These are phyloP conservation scores for Fusarium sp. DNA, from an alignment of 2,329 filamentous ascomycete species.

Conservation along the genomic window DNA sequence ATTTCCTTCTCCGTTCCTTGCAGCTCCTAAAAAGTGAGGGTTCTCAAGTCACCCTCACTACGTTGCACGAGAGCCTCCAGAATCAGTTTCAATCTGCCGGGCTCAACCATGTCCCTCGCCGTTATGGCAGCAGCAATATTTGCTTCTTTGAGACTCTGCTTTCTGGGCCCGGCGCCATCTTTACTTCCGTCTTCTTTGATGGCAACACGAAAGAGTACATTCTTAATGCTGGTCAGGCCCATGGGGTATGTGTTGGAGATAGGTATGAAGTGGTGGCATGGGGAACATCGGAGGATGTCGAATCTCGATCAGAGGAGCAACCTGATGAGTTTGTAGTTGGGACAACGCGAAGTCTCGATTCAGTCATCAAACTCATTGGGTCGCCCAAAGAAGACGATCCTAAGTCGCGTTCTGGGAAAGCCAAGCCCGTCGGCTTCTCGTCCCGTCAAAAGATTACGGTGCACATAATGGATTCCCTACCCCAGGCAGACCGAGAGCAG, in stretches of 20 bases:
- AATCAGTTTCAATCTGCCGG: background rate
- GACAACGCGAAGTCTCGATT: background rate
- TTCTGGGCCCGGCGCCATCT: background rate
- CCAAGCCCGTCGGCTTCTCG: background rate
- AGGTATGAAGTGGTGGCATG: background rate
- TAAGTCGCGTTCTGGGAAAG: background rate
- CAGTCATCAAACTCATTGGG: background rate
- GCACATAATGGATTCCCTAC: background rate
- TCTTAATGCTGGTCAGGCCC: background rate
- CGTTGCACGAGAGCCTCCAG: background rate
- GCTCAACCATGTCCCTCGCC: background rate
- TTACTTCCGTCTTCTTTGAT: background rate
- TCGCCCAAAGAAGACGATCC: background rate
- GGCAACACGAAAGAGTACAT: background rate
- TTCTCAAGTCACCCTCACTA: background rate
- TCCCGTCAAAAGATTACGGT: background rate
- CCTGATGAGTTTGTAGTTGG: background rate
- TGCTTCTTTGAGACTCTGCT: background rate
- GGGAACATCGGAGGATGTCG: background rate
- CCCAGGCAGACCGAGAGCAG: background rate
- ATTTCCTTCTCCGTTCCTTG: background rate
- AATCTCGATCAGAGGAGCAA: background rate
- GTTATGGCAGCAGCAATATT: background rate
- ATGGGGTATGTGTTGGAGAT: background rate
- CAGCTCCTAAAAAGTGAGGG: background rate